These are phyloP conservation scores for Hortiboletus campestris DNA, from an alignment of 768 basidiomycete species.

Conservation along the genomic window DNA sequence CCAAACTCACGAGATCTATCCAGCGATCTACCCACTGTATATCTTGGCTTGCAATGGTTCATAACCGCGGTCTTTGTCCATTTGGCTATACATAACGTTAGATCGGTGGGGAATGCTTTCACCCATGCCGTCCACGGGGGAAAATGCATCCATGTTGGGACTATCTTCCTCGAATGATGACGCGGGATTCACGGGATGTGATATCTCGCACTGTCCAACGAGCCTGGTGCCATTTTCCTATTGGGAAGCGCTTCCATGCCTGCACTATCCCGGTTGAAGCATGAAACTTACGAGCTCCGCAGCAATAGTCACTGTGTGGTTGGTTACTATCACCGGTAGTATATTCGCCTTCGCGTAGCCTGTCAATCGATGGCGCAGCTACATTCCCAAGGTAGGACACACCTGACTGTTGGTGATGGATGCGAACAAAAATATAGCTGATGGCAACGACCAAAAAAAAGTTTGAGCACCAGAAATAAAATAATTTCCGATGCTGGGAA, in stretches of 20 bases:
- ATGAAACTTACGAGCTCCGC: slow-evolving; percentile 65
- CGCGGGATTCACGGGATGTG: slow-evolving; percentile 63
- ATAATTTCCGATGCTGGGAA: slow-evolving; percentile 78
- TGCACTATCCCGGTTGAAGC: slow-evolving; percentile 51
- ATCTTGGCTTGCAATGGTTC: slow-evolving; percentile 62
- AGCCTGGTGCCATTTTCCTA: slow-evolving; percentile 75
- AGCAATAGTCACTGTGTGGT: slow-evolving; percentile 94
- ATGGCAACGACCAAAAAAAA: slow-evolving; percentile 90
- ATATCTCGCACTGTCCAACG: slow-evolving; percentile 92
- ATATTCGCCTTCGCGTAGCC: slow-evolving; percentile 59
- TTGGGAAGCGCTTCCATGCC: slow-evolving; percentile 4
- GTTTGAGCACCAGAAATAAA: slow-evolving; percentile 85
- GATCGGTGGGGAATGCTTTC: slow-evolving; percentile 44
- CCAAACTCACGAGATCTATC: slow-evolving; percentile 10
- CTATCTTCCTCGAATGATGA: slow-evolving; percentile 30
- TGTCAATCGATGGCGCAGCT: slow-evolving; percentile 9
- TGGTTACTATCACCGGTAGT: slow-evolving; percentile 88
- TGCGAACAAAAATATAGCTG: slow-evolving; percentile 91
- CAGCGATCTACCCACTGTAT: slow-evolving; percentile 47
- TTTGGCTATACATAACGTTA: slow-evolving; percentile 67
- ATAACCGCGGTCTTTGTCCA: slow-evolving; percentile 47
- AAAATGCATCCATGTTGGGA: slow-evolving; percentile 37
- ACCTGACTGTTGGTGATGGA: slow-evolving; percentile 82
- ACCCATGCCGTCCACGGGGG: slow-evolving; percentile 55
- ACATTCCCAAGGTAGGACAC: slow-evolving; percentile 16